Evolutionary conservation across 345 rosid genomes (phyloP).

Genomic region (Nephelium lappaceum): DNA sequence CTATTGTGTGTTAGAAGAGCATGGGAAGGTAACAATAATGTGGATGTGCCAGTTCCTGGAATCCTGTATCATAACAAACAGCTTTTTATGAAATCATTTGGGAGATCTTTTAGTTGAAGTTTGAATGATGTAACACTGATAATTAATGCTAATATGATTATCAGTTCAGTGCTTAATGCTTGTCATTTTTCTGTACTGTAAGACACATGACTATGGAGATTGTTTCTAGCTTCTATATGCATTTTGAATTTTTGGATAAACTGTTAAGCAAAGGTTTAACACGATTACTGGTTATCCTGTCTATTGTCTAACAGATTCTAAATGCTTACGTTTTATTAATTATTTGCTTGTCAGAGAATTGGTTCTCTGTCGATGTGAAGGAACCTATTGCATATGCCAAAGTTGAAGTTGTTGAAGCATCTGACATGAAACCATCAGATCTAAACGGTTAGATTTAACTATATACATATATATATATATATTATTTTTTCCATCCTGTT

Average conservation of each 20-base stretch:
- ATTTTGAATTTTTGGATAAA: not conserved
- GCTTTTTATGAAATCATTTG: not conserved
- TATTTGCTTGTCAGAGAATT: constrained; percentile 54
- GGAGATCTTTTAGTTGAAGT: not conserved
- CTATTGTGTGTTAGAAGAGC: not conserved
- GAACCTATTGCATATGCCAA: constrained; percentile 68
- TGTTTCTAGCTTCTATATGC: not conserved
- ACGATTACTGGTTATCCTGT: not conserved
- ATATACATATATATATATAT: not conserved
- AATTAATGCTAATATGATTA: not conserved
- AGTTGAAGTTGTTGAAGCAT: constrained; percentile 87
- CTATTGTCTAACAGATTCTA: not conserved
- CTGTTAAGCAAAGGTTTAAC: not conserved
- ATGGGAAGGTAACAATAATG: not conserved
- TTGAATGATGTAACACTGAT: not conserved
- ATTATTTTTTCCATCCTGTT: constrained; percentile 7
- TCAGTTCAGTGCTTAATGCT: not conserved
- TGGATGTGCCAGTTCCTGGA: not conserved
- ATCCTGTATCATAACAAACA: not conserved
- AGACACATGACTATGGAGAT: not conserved
- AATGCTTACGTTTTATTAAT: not conserved
- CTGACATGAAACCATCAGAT: constrained; percentile 83
- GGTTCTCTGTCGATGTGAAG: constrained; percentile 87
- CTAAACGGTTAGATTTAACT: constrained; percentile 60
- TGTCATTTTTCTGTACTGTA: not conserved